phyloP scores from a whole-genome alignment of 1,284 basidiomycete species.

The Chalciporus sp. region DNA sequence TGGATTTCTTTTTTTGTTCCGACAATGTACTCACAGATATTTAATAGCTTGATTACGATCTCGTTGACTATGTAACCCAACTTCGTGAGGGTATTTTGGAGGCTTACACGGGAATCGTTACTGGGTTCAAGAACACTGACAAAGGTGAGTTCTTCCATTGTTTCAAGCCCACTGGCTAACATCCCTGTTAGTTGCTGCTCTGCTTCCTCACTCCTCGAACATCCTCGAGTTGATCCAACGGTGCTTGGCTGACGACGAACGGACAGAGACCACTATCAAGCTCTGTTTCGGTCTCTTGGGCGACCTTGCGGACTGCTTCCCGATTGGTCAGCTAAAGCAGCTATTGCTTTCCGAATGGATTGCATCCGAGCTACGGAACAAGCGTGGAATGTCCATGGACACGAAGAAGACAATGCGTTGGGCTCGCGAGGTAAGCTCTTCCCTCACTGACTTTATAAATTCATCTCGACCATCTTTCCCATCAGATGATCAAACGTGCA shows the following conservation, averaged over 20 bases:
- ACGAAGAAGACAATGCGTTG: conserved; percentile 81
- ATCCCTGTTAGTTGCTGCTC: conserved; percentile 49
- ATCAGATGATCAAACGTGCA: conserved; percentile 69
- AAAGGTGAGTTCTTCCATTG: conserved; percentile 55
- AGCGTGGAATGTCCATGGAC: conserved; percentile 65
- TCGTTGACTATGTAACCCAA: conserved; percentile 89
- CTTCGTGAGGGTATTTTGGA: conserved; percentile 96
- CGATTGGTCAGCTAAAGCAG: conserved; percentile 79
- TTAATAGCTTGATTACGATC: conserved; percentile 79
- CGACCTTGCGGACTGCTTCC: conserved; percentile 89
- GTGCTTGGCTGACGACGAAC: conserved; percentile 82
- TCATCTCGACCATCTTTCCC: background rate
- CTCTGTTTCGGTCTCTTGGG: conserved; percentile 86
- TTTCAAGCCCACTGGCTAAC: conserved; percentile 3
- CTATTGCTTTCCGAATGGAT: conserved; percentile 84
- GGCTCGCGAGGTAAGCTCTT: conserved; percentile 72
- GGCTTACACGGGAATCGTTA: conserved; percentile 94
- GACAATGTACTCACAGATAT: conserved; percentile 6
- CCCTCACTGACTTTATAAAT: background rate
- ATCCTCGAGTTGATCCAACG: conserved; percentile 86
- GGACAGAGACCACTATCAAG: conserved; percentile 78
- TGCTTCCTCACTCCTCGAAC: conserved; percentile 75
- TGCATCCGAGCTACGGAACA: conserved; percentile 72
- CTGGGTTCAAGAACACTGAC: conserved; percentile 84
- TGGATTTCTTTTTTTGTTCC: conserved; percentile 4